phyloP scores from a whole-genome alignment of 139 green algal species.

The Chlorella sp. region DNA sequence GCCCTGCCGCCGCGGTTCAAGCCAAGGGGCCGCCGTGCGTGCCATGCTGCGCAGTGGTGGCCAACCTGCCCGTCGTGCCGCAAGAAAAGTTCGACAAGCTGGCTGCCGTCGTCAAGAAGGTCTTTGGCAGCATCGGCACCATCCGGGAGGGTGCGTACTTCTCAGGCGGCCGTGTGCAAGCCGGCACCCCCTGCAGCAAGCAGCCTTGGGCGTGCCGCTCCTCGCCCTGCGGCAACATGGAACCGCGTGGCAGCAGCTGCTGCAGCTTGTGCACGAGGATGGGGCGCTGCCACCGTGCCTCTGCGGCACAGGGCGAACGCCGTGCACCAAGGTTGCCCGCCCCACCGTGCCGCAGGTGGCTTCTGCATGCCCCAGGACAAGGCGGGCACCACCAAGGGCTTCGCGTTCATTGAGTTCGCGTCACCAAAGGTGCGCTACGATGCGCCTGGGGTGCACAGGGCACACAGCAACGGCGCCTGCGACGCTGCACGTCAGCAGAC shows the following conservation, averaged over 20 bases:
- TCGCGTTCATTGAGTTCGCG: slow-evolving; percentile 91
- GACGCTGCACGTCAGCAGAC: too few species aligned
- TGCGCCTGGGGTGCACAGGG: too few species aligned
- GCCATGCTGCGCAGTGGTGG: slow-evolving; percentile 85
- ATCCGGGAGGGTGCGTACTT: slow-evolving; percentile 64
- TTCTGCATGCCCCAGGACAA: slow-evolving; percentile 85
- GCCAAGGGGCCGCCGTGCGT: not conserved
- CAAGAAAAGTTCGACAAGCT: slow-evolving; percentile 96
- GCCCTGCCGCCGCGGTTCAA: not conserved
- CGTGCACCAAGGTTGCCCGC: not conserved
- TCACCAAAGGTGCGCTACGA: slow-evolving; percentile 50
- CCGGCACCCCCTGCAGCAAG: not conserved
- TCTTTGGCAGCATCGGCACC: slow-evolving; percentile 79
- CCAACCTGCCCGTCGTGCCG: slow-evolving; percentile 84
- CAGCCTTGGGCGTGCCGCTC: not conserved
- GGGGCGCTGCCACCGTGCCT: too few species aligned
- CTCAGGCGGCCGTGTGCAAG: not conserved
- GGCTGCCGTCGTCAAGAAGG: slow-evolving; percentile 77
- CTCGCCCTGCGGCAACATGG: not conserved
- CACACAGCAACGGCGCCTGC: too few species aligned
- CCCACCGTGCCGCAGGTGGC: slow-evolving; percentile 44
- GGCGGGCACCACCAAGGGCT: slow-evolving; percentile 79
- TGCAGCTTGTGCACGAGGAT: too few species aligned
- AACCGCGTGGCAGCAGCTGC: not conserved
- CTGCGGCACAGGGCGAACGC: too few species aligned